These are phyloP conservation scores for Calonectria multiphialidica DNA, from an alignment of 2,329 filamentous ascomycete genomes.

Conservation along the genomic window DNA sequence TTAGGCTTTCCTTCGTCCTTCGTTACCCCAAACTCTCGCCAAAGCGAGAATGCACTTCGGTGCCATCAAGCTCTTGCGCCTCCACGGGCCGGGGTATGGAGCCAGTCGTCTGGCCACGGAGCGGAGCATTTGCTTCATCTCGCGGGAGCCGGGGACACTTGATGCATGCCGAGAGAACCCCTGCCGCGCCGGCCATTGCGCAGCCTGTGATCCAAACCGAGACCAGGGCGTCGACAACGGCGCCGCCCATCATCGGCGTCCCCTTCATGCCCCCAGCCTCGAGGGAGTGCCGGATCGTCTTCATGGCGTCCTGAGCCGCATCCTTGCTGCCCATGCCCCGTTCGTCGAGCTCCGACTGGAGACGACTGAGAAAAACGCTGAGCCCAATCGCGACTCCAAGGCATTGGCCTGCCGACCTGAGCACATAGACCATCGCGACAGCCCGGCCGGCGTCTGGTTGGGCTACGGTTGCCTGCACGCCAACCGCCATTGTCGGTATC, in stretches of 20 bases:
- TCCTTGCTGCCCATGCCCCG: conserved; percentile 15
- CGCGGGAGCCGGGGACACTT: conserved; percentile 36
- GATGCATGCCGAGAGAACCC: conserved; percentile 33
- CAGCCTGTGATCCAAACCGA: conserved; percentile 38
- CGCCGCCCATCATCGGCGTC: conserved; percentile 19
- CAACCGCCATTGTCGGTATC: conserved; percentile 72
- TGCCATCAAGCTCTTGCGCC: conserved; percentile 4
- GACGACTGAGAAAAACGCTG: conserved; percentile 40
- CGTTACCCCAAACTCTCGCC: background rate
- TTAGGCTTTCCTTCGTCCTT: background rate
- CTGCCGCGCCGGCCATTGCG: conserved; percentile 32
- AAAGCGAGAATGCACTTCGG: background rate
- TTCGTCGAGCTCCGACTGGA: conserved; percentile 27
- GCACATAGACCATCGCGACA: conserved; percentile 42
- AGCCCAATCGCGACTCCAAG: conserved; percentile 43
- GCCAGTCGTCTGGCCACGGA: background rate
- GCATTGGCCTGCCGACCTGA: conserved; percentile 43
- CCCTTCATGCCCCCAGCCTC: conserved; percentile 22
- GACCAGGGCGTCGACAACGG: conserved; percentile 32
- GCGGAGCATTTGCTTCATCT: conserved; percentile 7
- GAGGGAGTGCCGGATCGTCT: conserved; percentile 36
- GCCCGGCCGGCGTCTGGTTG: conserved; percentile 37
- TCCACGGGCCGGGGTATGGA: background rate
- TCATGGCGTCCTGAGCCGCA: conserved; percentile 34
- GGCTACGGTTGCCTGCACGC: conserved; percentile 66